These are phyloP conservation scores for Xylaria castorea DNA, from an alignment of 495 filamentous ascomycete species.

Conservation along the genomic window DNA sequence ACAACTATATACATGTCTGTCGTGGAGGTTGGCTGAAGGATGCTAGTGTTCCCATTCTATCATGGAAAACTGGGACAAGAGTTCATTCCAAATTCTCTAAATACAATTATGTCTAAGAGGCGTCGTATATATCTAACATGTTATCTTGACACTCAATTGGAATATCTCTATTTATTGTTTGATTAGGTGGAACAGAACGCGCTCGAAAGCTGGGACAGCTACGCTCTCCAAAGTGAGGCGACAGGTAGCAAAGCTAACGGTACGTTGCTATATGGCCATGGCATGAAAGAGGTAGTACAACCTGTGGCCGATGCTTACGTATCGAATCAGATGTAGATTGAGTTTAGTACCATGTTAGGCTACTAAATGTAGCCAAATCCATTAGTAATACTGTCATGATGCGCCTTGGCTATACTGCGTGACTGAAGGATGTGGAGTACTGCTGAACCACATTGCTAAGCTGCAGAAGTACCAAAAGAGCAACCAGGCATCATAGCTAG, in stretches of 20 bases:
- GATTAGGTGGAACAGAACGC: neutral
- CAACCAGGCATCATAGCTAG: neutral
- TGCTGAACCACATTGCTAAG: neutral
- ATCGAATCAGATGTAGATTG: neutral
- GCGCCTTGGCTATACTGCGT: neutral
- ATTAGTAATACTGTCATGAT: neutral
- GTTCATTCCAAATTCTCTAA: neutral
- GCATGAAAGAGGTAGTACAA: neutral
- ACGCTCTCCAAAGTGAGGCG: neutral
- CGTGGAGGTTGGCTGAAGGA: neutral
- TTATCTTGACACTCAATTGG: neutral
- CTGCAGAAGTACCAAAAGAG: neutral
- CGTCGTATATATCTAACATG: neutral
- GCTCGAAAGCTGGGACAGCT: neutral
- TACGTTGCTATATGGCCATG: neutral
- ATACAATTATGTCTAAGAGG: neutral
- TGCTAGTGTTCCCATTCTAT: neutral
- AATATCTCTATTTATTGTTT: neutral
- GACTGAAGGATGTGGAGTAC: neutral
- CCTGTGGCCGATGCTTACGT: neutral
- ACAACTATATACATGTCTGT: neutral
- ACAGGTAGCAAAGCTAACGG: neutral
- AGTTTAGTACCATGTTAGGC: neutral
- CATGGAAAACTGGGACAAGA: neutral
- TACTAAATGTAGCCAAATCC: neutral